A percentile compares a stretch with the other conserved stretches of the same genome.
These are phyloP conservation scores for Talaromyces sp. DNA, from an alignment of 2,329 filamentous ascomycete genomes.

Conservation along the genomic window DNA sequence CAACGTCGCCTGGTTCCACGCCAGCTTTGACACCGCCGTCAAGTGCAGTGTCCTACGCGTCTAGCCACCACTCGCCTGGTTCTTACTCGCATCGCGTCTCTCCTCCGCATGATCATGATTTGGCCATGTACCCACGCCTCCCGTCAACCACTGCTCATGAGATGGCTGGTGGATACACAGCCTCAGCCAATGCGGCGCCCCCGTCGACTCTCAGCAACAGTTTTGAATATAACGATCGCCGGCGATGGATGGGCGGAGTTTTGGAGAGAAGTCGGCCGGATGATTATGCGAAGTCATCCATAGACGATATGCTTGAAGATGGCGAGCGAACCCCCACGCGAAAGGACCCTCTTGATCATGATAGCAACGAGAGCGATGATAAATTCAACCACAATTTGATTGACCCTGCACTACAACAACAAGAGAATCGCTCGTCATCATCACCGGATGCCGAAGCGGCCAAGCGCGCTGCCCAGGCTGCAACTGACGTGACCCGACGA, in stretches of 20 bases:
- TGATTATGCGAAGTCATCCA: constrained; percentile 28
- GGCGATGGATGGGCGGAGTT: constrained; percentile 60
- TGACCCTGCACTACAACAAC: constrained; percentile 38
- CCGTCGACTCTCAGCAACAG: constrained; percentile 58
- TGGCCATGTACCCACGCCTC: constrained; percentile 61
- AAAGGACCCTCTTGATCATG: constrained; percentile 24
- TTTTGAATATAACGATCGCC: constrained; percentile 59
- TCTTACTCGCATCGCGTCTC: constrained; percentile 52
- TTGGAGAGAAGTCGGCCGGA: constrained; percentile 53
- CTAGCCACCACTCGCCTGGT: constrained; percentile 60
- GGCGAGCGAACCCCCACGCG: constrained; percentile 30
- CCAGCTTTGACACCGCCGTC: constrained; percentile 62
- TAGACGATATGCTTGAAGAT: constrained; percentile 11
- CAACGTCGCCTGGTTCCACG: constrained; percentile 46
- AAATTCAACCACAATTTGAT: constrained; percentile 38
- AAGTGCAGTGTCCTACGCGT: constrained; percentile 61
- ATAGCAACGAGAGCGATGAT: constrained; percentile 11
- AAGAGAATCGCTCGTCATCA: constrained; percentile 8
- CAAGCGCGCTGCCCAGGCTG: constrained; percentile 35
- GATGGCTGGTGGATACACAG: constrained; percentile 49
- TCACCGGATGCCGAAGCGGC: constrained; percentile 32
- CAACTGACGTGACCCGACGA: constrained; percentile 39
- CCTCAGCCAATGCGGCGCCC: constrained; percentile 54
- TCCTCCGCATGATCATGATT: constrained; percentile 47
- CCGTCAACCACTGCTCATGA: constrained; percentile 59